Evolutionary conservation across 2,329 filamentous ascomycete species (phyloP).

Genomic region (Aspergillus costaricaensis): DNA sequence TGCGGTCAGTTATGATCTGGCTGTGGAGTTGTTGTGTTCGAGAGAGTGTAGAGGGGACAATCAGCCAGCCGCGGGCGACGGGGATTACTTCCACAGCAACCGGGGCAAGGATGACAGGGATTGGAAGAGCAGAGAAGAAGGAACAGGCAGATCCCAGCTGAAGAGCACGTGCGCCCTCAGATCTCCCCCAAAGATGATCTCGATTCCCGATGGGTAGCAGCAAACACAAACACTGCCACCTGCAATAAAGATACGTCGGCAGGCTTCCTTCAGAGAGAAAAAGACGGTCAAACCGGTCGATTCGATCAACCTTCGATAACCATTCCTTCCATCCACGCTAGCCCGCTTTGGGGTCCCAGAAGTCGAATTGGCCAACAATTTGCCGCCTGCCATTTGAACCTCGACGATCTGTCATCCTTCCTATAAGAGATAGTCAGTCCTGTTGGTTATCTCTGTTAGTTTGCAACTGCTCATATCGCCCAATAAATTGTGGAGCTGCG

Average conservation of each 20-base stretch:
- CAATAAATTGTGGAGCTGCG: neutral
- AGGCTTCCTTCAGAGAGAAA: too few species aligned
- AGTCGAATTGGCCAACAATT: too few species aligned
- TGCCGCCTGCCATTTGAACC: neutral
- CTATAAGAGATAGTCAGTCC: neutral
- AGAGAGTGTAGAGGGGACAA: neutral
- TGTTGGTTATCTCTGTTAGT: neutral
- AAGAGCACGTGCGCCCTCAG: neutral
- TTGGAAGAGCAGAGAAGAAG: neutral
- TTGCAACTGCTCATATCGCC: neutral
- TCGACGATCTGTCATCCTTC: neutral
- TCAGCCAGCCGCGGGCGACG: neutral
- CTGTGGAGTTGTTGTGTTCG: neutral
- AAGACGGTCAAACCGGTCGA: neutral
- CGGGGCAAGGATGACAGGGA: neutral
- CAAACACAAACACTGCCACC: too few species aligned
- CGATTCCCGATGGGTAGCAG: too few species aligned
- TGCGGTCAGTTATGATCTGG: neutral
- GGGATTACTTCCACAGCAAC: constrained; percentile 8
- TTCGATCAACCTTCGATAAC: neutral
- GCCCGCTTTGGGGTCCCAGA: neutral
- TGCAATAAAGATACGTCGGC: too few species aligned
- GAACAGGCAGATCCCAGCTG: neutral
- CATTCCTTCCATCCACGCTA: neutral
- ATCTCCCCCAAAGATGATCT: too few species aligned